Base-by-base conservation (phyloP, 1,284 basidiomycete species). In the Cronartium quercuum region DNA sequence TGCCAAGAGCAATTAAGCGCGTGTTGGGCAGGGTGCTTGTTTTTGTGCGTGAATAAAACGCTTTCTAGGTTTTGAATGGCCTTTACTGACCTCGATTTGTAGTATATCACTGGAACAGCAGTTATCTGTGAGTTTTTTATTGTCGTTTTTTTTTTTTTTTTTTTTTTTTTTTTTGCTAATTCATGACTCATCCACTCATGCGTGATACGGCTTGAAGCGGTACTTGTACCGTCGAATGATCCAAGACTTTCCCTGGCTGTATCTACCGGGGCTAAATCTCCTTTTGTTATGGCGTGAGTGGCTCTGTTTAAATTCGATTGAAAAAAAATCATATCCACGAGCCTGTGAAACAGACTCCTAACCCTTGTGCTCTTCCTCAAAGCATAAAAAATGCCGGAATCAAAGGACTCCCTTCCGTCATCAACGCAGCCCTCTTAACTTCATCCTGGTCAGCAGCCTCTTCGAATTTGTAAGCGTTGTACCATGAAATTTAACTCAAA, bases 371-470 rank as follows among this genome's bases (percentile, higher is more conserved):
- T 60, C n/a, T 15, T 6, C 4, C 47, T 66, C 12, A 47, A 3
- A 75, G 73, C n/a, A 55, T 68, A 38, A 21, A 67, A 58, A 75
- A 75, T 62, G 73, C 73, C 29, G 73, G 73, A 2, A 75, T 75
- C 44, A 75, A 75, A 60, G 73, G 64, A n/a, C 37, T 75, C 18
- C 64, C 73, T 37, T 75, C 73, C 34, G 60, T 75, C 34, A 42
- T 75, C 37, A 75, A 75, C 21, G 73, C 40, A 0, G 57, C 41
- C 1, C 47, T 75, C 13, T 24, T 75, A 21, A 67, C 65, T 35
- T 67, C 65, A 57, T 58, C 73, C 18, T 55, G 65, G 24, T 75
- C 73, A 18, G 73, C 73, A 62, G 73, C 73, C 21, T 75, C 73
- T 37, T 75, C 73, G n/a, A 60, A 75, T 58, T 61, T 75, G 73